Conservation (phyloP, 106 monocot species). For the Dendrobium catenatum region DNA sequence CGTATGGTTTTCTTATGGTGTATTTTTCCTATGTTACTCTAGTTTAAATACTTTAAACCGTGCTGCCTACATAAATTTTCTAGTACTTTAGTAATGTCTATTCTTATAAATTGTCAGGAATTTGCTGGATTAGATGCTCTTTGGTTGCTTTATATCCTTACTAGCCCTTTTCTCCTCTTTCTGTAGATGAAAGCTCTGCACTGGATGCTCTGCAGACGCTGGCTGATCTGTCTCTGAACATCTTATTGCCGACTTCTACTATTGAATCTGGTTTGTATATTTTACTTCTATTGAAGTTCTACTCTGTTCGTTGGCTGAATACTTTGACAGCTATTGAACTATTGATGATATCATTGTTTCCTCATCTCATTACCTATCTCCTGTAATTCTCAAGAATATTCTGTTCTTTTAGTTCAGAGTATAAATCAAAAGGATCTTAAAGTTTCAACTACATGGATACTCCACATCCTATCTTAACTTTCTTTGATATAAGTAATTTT, state of each 20-base stretch:
- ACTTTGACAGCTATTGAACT: neutral
- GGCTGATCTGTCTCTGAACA: constrained; percentile 91
- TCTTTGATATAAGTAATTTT: neutral
- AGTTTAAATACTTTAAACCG: neutral
- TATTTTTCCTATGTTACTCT: neutral
- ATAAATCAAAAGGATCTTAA: neutral
- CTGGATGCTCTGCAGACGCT: constrained; percentile 88
- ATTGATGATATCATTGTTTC: neutral
- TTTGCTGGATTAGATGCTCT: neutral
- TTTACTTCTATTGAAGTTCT: neutral
- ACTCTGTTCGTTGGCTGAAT: neutral
- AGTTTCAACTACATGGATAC: neutral
- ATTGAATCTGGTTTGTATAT: constrained; percentile 75
- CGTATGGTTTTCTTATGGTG: neutral
- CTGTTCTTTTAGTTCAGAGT: neutral
- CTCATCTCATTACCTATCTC: neutral
- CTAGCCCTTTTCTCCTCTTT: constrained; percentile 2
- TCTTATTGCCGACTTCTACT: constrained; percentile 47
- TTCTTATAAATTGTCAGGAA: neutral
- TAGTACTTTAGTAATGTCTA: neutral
- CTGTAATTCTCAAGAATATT: neutral
- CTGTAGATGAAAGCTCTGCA: constrained; percentile 69
- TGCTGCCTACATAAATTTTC: neutral
- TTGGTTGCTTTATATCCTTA: constrained; percentile 7
- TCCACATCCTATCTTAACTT: neutral